Evolutionary conservation across 1,284 basidiomycete species (phyloP).

Genomic region (Rhodotorula sp.): DNA sequence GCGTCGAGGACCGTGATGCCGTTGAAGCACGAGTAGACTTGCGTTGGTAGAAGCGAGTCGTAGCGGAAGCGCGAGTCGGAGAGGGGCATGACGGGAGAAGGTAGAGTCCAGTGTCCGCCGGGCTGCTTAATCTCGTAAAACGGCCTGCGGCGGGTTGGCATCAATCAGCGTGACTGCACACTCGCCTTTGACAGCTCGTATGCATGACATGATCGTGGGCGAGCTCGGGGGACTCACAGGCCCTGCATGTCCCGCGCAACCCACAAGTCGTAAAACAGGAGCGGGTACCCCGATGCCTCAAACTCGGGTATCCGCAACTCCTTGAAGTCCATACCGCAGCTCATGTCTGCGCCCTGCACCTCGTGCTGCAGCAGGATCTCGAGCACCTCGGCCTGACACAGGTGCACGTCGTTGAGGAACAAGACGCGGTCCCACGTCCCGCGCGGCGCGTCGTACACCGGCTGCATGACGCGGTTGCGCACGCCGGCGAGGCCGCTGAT

Average conservation of each 20-base stretch:
- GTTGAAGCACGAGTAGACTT: conserved; percentile 53
- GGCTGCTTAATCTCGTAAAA: conserved; percentile 33
- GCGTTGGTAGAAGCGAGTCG: conserved; percentile 50
- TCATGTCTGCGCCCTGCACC: conserved; percentile 53
- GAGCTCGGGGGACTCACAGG: not conserved
- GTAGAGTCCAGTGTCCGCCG: conserved; percentile 31
- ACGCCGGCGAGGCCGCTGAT: conserved; percentile 53
- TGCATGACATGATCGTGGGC: too few species aligned
- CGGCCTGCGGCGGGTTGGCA: conserved; percentile 35
- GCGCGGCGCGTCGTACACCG: conserved; percentile 48
- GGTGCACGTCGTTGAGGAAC: conserved; percentile 55
- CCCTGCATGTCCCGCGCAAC: conserved; percentile 15
- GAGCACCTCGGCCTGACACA: conserved; percentile 52
- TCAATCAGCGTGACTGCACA: conserved; percentile 47
- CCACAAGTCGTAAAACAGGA: conserved; percentile 53
- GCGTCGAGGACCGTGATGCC: conserved; percentile 50
- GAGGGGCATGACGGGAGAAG: conserved; percentile 47
- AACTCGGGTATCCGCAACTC: conserved; percentile 43
- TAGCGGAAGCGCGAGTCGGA: conserved; percentile 47
- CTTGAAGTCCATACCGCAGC: conserved; percentile 54
- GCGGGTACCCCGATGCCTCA: conserved; percentile 39
- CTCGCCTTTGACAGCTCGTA: too few species aligned
- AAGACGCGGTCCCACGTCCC: conserved; percentile 51
- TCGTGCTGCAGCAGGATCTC: conserved; percentile 55
- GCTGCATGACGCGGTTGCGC: conserved; percentile 53